phyloP scores from a whole-genome alignment of 306 rosid species.

The Fragaria nilgerrensis region DNA sequence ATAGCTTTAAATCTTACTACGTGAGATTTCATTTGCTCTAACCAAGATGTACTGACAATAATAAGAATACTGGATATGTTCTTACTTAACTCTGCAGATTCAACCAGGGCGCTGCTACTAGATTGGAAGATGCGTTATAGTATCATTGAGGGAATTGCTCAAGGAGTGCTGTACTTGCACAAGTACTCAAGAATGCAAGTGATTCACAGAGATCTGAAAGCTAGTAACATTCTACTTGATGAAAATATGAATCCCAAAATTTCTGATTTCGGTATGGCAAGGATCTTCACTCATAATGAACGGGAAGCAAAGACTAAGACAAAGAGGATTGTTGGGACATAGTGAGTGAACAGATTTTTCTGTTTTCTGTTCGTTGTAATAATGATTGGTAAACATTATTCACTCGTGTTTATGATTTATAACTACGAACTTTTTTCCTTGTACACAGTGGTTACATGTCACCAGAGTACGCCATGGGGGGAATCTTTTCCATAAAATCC shows the following conservation, averaged over 20 bases:
- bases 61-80: no score
- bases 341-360: constrained; percentile 1
- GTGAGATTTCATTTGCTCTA: background rate
- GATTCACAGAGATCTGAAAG: constrained; percentile 25
- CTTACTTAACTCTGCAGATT: background rate
- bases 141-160: background rate
- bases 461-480: background rate
- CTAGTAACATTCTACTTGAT: constrained; percentile 26
- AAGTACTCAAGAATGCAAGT: constrained; percentile 23
- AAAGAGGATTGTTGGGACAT: constrained; percentile 26
- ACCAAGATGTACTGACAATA: no score
- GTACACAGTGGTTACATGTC: no score
- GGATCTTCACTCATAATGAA: constrained; percentile 6
- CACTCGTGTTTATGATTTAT: background rate
- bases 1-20: no score
- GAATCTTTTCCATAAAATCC: background rate
- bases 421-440: background rate
- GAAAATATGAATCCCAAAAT: constrained; percentile 1
- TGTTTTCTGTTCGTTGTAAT: background rate
- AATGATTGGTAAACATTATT: background rate
- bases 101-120: background rate
- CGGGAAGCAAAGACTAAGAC: background rate
- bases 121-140: constrained; percentile 18
- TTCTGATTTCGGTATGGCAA: background rate
- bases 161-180: constrained; percentile 20